Conservation (phyloP, 2,329 filamentous ascomycete species). For the Pseudogymnoascus sp. region DNA sequence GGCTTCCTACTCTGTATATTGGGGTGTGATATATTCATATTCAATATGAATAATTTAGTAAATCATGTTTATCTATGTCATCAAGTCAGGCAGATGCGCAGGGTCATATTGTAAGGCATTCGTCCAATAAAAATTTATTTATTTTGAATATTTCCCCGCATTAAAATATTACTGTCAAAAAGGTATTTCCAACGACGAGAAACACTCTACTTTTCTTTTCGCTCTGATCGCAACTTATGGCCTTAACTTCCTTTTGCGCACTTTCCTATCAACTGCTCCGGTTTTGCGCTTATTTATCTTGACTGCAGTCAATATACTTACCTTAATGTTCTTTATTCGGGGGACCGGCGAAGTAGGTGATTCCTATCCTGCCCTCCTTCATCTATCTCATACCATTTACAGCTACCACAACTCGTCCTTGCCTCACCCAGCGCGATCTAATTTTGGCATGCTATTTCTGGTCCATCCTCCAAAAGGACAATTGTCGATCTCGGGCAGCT, state of each 20-base stretch:
- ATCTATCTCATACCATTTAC: background rate
- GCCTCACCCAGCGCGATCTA: background rate
- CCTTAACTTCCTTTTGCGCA: background rate
- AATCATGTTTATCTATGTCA: background rate
- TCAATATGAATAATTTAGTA: background rate
- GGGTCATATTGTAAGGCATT: background rate
- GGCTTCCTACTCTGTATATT: background rate
- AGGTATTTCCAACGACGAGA: background rate
- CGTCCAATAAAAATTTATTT: background rate
- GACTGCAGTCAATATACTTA: background rate
- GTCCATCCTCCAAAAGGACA: background rate
- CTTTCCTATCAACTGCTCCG: background rate
- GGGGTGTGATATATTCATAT: background rate
- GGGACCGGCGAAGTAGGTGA: background rate
- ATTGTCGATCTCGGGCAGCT: background rate
- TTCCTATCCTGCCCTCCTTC: background rate
- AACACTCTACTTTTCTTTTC: background rate
- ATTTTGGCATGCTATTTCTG: background rate
- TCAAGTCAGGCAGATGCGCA: background rate
- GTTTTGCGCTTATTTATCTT: background rate
- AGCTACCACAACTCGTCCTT: background rate
- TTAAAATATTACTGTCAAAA: background rate
- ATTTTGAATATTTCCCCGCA: conserved; percentile 1
- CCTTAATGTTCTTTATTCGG: background rate
- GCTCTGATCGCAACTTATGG: background rate